These are phyloP conservation scores for Falciphora oryzae DNA, from an alignment of 2,329 filamentous ascomycete species.

Conservation along the genomic window DNA sequence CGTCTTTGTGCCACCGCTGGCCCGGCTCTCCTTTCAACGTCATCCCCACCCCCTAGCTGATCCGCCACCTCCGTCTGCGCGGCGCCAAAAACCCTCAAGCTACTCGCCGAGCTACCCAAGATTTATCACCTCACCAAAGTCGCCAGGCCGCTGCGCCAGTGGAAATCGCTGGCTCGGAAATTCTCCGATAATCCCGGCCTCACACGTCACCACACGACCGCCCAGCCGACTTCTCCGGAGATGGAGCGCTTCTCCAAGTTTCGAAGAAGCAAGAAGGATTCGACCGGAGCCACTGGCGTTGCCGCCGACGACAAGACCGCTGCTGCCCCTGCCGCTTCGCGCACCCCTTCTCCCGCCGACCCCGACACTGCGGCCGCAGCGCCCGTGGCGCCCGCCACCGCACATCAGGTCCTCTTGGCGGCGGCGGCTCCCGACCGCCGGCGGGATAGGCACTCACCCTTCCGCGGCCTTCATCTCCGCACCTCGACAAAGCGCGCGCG, in stretches of 20 bases:
- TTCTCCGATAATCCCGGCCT: neutral
- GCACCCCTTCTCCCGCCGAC: conserved; percentile 15
- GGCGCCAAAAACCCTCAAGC: neutral
- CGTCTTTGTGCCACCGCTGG: neutral
- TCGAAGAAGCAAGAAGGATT: conserved; percentile 24
- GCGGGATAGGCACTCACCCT: conserved; percentile 18
- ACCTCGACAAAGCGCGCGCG: conserved; percentile 24
- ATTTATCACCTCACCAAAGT: neutral
- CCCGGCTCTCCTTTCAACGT: neutral
- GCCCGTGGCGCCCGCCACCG: too few relatives aligned
- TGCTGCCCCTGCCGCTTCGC: conserved; percentile 10
- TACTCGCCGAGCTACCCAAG: neutral
- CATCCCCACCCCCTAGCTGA: neutral
- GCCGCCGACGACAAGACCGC: conserved; percentile 8
- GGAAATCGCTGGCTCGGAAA: neutral
- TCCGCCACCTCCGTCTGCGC: neutral
- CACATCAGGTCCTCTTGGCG: neutral
- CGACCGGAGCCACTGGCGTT: conserved; percentile 11
- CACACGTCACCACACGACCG: neutral
- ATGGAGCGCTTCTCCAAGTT: conserved; percentile 28
- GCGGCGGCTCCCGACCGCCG: conserved; percentile 13
- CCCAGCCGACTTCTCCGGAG: neutral
- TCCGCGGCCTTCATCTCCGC: conserved; percentile 24
- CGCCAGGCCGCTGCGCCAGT: too few relatives aligned
- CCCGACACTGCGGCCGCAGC: conserved; percentile 1